Base-by-base conservation (phyloP, 2,329 filamentous ascomycete species). In the Pseudohalonectria lignicola region DNA sequence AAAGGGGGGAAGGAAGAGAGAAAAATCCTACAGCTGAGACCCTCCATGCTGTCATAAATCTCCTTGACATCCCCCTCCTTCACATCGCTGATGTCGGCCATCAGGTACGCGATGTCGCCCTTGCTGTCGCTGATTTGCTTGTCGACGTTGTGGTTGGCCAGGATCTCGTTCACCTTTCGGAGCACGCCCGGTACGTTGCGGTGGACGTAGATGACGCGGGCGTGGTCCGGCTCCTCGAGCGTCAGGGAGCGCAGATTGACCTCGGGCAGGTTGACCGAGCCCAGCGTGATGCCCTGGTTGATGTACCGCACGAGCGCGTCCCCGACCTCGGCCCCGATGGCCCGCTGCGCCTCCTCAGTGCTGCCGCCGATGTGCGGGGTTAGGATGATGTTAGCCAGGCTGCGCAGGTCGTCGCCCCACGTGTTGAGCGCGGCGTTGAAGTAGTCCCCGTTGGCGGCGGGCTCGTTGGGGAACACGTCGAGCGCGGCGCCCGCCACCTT, bases 51-150 rank as follows among this genome's bases (percentile, higher is more conserved):
- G 49, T 90, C 82, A 48, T 82, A 86, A 39, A 98, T 77, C 43
- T 86, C 79, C 63, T 86, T 88, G 57, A 96, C 86, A 53, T 94
- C 82, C 30, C 69, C 70, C 36, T 76, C 72, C 53, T 82, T 78
- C 49, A 96, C 86, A 45, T 83, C 77, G 64, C 86, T 94, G 52
- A 98, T 83, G 65, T 98, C 92, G 7, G 92, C 92, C 88, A 98
- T 95, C 45, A 98, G 69, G 58, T 98, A 98, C 16, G 92, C 92
- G 47, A 92, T 74, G 71, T 96, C 90, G 49, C 87, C 90, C 66
- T 82, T 82, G 63, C 84, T 94, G 60, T 96, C 92, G 36, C 86
- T 92, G 68, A 93, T 96, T 64, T 98, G 92, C 71, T 96, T 96
- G 66, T 95, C 90, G 50, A 98, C 88, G 60, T 98, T 98, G 69